phyloP scores from a whole-genome alignment of 2,329 filamentous ascomycete species.

The Gliomastix tumulicola region DNA sequence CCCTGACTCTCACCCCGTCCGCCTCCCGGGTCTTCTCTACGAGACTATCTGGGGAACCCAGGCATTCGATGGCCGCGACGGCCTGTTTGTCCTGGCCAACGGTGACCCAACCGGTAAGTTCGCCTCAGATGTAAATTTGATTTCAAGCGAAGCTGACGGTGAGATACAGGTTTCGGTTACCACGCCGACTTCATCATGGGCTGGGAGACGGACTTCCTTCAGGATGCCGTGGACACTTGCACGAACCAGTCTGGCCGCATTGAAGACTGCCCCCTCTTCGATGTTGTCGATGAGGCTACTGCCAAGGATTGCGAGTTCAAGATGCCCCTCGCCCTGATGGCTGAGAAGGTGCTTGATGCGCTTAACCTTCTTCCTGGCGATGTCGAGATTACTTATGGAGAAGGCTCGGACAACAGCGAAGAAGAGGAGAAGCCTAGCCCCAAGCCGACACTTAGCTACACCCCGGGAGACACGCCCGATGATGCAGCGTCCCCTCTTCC shows the following conservation, averaged over 20 bases:
- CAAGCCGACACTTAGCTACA: slow-evolving; percentile 21
- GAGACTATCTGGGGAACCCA: slow-evolving; percentile 80
- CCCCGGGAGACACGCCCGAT: slow-evolving; percentile 23
- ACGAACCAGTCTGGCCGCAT: slow-evolving; percentile 64
- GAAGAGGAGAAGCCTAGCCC: slow-evolving; percentile 2
- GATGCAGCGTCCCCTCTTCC: slow-evolving; percentile 25
- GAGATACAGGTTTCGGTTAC: slow-evolving; percentile 64
- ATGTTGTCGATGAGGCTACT: slow-evolving; percentile 55
- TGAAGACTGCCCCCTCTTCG: slow-evolving; percentile 69
- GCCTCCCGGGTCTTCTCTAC: slow-evolving; percentile 70
- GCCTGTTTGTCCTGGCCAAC: slow-evolving; percentile 69
- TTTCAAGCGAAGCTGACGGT: too few relatives aligned
- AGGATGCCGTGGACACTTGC: slow-evolving; percentile 68
- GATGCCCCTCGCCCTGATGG: slow-evolving; percentile 42
- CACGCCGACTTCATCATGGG: slow-evolving; percentile 77
- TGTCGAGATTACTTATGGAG: slow-evolving; percentile 31
- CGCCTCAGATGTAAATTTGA: too few relatives aligned
- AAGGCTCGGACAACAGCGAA: slow-evolving; percentile 9
- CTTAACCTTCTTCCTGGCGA: slow-evolving; percentile 46
- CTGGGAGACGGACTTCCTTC: slow-evolving; percentile 64
- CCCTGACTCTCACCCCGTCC: slow-evolving; percentile 59
- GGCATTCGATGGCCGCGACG: slow-evolving; percentile 52
- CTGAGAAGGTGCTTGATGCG: slow-evolving; percentile 34
- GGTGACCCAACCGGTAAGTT: slow-evolving; percentile 65
- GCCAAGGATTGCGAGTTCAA: slow-evolving; percentile 55